Evolutionary conservation across 2,329 filamentous ascomycete species (phyloP), one percentile per base, ranked within the genome.

Genomic region (Hypoxylon sp.): DNA sequence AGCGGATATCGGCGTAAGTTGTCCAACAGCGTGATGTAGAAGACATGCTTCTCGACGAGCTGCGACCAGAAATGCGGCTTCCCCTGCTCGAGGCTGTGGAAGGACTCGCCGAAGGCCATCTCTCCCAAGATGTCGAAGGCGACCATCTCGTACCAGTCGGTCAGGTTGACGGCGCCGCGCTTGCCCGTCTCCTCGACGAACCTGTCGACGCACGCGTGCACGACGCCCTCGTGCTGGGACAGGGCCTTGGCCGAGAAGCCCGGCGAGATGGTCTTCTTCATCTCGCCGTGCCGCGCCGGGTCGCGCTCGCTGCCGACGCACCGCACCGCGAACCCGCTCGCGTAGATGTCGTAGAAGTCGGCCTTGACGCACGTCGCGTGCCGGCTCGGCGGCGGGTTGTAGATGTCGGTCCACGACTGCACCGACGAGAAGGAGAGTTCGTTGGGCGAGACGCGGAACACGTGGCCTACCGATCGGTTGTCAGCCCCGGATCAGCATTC

Each of bases 331-430:
- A 63, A 67, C 0, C 60, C 63, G 0, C 33, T 27, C 11, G 60
- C 64, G 17, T 50, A 60, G 8, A 64, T 52, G 20, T 67, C 64
- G 26, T 67, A 67, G 20, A 62, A 65, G 0, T 64, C 62, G 15
- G 54, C 59, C 31, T 67, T 67, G 18, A 60, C 42, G 5, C 35
- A 41, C 1, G 64, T 55, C 3, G 17, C 9, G 9, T 40, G 15
- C 29, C 61, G 58, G 1, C 50, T 47, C 9, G 40, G 31, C 1
- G 52, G 56, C 23, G 48, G 55, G 0, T 58, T 60, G 18, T 67
- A 67, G n/a, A 67, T 67, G 13, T 50, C 45, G 17, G 48, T 45
- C 13, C 54, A 65, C 1, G 64, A 62, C 9, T 62, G 41, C 1
- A 59, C 27, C 4, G 57, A 48, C 1, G 49, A 20, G 41, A 67